A percentile compares a stretch with the other conserved stretches of the same genome.
phyloP scores from a whole-genome alignment of 768 basidiomycete genomes.

The Auriculariales sp. region DNA sequence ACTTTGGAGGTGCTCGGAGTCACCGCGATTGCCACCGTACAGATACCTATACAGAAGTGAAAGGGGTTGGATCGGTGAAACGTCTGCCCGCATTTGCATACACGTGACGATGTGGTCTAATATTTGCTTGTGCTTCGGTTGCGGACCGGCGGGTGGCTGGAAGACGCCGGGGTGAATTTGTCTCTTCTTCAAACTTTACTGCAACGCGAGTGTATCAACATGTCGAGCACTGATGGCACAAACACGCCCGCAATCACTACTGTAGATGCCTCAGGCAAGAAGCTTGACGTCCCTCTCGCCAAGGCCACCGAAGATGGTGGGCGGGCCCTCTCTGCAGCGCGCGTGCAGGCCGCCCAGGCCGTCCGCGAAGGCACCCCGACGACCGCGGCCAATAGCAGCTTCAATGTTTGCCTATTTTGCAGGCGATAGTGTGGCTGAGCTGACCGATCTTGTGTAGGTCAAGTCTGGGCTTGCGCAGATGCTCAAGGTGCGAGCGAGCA shows the following conservation, averaged over 20 bases:
- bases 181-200: no score
- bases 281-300: not conserved
- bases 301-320: not conserved
- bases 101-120: no score
- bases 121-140: no score
- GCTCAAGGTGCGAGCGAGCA: constrained; percentile 53
- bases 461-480: constrained; percentile 94
- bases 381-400: not conserved
- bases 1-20: no score
- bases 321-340: not conserved
- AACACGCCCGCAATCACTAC: not conserved
- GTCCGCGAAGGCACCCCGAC: not conserved
- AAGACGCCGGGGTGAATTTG: no score
- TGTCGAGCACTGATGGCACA: not conserved
- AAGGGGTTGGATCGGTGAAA: no score
- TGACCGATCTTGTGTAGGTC: constrained; percentile 32
- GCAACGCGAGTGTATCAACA: no score
- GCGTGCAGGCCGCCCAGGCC: not conserved
- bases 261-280: not conserved
- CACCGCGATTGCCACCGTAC: no score
- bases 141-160: no score
- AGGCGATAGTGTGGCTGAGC: constrained; percentile 3
- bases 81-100: no score
- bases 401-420: not conserved
- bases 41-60: no score